Conservation (phyloP, 1,284 basidiomycete genomes). For the Rugosomyces carneus region DNA sequence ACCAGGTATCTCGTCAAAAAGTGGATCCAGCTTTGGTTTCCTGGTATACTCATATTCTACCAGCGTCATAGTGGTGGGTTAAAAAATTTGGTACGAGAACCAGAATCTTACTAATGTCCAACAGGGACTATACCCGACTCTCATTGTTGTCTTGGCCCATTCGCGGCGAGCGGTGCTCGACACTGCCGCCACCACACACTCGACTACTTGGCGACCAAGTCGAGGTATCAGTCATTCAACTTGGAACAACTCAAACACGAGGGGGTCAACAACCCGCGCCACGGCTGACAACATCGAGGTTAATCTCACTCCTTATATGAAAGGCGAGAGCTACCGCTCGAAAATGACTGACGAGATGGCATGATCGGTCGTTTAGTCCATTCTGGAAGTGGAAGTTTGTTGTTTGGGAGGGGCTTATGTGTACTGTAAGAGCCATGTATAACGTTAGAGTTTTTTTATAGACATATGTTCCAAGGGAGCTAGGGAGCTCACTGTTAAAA, state of each 20-base stretch:
- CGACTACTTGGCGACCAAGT: not conserved
- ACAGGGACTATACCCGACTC: constrained; percentile 14
- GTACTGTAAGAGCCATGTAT: no score
- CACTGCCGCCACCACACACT: not conserved
- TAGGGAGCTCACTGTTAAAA: no score
- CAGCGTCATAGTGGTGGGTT: constrained; percentile 10
- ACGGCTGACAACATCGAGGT: no score
- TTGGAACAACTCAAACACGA: no score
- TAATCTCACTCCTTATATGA: not conserved
- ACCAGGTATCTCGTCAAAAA: not conserved
- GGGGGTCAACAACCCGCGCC: no score
- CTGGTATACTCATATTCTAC: constrained; percentile 12
- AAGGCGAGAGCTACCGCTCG: not conserved
- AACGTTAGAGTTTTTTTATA: no score
- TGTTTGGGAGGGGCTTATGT: no score
- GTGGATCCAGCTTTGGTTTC: constrained; percentile 7
- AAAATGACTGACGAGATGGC: not conserved
- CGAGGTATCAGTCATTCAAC: no score
- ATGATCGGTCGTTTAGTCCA: no score
- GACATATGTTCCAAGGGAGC: no score
- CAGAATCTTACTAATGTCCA: not conserved
- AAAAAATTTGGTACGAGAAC: not conserved
- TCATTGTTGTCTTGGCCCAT: constrained; percentile 9
- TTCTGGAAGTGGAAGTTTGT: no score
- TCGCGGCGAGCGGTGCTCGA: constrained; percentile 8